Base-by-base conservation (phyloP, 2,329 filamentous ascomycete genomes). In the Talaromyces verruculosus region DNA sequence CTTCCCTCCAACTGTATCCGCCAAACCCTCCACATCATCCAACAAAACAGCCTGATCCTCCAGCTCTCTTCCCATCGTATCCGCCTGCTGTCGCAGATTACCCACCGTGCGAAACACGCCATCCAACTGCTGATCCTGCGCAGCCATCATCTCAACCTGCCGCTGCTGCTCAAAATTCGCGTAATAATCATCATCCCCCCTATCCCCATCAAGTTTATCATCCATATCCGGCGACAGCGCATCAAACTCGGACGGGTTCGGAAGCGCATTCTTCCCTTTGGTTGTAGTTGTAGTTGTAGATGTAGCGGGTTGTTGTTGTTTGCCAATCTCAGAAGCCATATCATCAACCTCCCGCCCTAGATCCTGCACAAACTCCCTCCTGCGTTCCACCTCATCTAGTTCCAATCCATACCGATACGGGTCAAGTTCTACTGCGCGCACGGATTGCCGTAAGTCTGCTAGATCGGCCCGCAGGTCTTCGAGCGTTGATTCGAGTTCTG, bases 41-140 rank as follows among this genome's bases (percentile, higher is more conserved):
- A 99, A 84, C 86, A 98, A 90, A 77, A 93, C 91, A 25, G 85
- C 86, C 83, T 99, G 95, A 81, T 99, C 95, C 79, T 97, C 96
- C 55, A 99, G 83, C 82, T 99, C 95, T 65, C 94, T 84, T 1
- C 95, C 94, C 94, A 99, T 99, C 72, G 93, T 91, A 78, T 96
- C 89, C 1, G 95, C 96, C 83, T 98, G 95, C 75, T 90, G 85
- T 65, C 94, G 84, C 75, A 99, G 80, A 75, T 93, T 97, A 2
- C 93, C 94, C 28, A 99, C 95, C 0, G 94, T 98, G 70, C 89
- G 87, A 76, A 96, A 97, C 57, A 99, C 94, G 17, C 91, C 91
- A 75, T 98, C 94, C 1, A 99, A 84, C 72, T 95, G 91, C 80
- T 93, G 85, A 76, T 99, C 95, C 82, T 99, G 95, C 78, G 97